These are phyloP conservation scores for Echeveria elegans DNA, from an alignment of 164 flowering plant genomes.

Conservation along the genomic window DNA sequence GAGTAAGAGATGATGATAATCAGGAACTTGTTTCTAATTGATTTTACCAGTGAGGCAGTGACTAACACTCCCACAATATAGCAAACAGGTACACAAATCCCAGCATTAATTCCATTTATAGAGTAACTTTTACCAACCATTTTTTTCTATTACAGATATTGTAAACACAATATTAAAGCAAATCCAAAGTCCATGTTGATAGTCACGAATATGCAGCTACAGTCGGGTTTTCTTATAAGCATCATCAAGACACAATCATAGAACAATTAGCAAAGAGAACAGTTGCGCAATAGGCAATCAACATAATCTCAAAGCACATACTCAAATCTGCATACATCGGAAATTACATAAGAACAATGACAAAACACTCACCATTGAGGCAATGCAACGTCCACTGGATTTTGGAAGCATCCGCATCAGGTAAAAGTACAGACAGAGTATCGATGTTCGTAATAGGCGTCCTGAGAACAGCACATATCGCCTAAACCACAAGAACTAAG, in stretches of 20 bases:
- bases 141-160: no score
- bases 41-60: no score
- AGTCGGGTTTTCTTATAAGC: not conserved
- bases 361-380: constrained; percentile 35
- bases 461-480: constrained; percentile 83
- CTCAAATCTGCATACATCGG: not conserved
- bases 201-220: not conserved
- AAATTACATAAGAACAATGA: not conserved
- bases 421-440: constrained; percentile 41
- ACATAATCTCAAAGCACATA: not conserved
- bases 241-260: not conserved
- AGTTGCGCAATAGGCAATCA: not conserved
- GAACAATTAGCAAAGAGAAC: not conserved
- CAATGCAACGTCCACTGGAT: constrained; percentile 77
- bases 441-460: constrained; percentile 69
- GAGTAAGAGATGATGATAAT: no score
- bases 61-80: no score
- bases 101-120: no score
- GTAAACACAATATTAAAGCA: not conserved
- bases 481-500: constrained; percentile 29
- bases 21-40: no score
- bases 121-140: no score
- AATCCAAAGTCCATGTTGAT: no score
- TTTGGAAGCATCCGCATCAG: constrained; percentile 71
- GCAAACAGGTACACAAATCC: no score